A percentile compares a stretch with the other conserved stretches of the same genome.
These are phyloP conservation scores for Phytophthora constricta DNA, from an alignment of 352 stramenopile species.

Conservation along the genomic window DNA sequence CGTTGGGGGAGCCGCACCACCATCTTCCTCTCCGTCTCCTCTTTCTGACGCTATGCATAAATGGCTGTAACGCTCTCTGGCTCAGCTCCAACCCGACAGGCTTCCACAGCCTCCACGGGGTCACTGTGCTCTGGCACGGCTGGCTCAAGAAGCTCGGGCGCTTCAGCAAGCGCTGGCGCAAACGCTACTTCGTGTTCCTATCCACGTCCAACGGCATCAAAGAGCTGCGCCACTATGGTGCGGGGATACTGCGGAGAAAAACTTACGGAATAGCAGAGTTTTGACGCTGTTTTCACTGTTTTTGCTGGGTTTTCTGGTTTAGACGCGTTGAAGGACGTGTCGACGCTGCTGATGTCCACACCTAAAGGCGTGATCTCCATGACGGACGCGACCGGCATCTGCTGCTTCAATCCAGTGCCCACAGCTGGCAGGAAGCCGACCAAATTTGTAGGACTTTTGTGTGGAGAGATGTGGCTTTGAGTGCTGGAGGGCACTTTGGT, in stretches of 20 bases:
- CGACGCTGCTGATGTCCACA: slow-evolving; percentile 62
- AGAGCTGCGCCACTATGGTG: slow-evolving; percentile 80
- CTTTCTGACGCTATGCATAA: slow-evolving; percentile 10
- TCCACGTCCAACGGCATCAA: slow-evolving; percentile 70
- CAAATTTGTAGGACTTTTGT: slow-evolving; percentile 82
- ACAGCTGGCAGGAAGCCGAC: slow-evolving; percentile 49
- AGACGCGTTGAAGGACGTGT: slow-evolving; percentile 71
- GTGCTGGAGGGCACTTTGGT: slow-evolving; percentile 1
- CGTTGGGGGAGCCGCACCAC: neutral
- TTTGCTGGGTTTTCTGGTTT: neutral
- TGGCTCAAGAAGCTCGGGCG: slow-evolving; percentile 87
- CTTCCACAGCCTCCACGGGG: slow-evolving; percentile 56
- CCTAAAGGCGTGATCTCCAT: slow-evolving; percentile 79
- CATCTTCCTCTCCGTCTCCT: slow-evolving; percentile 8
- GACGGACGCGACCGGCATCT: slow-evolving; percentile 77
- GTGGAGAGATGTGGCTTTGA: slow-evolving; percentile 9
- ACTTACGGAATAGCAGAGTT: neutral
- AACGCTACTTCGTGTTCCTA: slow-evolving; percentile 82
- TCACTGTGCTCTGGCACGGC: slow-evolving; percentile 83
- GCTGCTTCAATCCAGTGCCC: slow-evolving; percentile 65
- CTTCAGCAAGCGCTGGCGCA: slow-evolving; percentile 84
- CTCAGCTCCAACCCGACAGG: slow-evolving; percentile 54
- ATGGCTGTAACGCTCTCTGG: slow-evolving; percentile 10
- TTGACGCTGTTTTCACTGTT: neutral
- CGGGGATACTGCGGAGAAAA: slow-evolving; percentile 3